These are phyloP conservation scores for Chrysoporthe austroafricana DNA, from an alignment of 2,329 filamentous ascomycete genomes.

Conservation along the genomic window DNA sequence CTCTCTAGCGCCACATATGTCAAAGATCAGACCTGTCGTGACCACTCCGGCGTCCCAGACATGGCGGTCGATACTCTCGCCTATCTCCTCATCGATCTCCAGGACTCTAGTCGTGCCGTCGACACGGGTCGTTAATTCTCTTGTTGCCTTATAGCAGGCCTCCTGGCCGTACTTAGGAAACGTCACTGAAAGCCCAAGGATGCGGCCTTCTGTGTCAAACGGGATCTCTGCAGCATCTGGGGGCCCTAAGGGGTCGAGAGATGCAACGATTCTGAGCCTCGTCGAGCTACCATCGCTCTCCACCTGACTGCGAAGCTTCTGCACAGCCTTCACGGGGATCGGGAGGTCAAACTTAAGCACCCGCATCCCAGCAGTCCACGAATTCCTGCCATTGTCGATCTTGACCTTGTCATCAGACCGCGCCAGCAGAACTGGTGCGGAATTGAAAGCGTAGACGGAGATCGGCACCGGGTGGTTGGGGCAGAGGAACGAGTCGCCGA, in stretches of 20 bases:
- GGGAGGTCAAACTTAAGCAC: constrained; percentile 42
- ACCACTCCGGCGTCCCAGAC: constrained; percentile 62
- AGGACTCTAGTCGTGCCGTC: constrained; percentile 30
- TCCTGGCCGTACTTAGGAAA: constrained; percentile 30
- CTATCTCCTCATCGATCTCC: constrained; percentile 57
- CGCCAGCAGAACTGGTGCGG: not conserved
- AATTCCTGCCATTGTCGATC: not conserved
- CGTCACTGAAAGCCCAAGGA: constrained; percentile 50
- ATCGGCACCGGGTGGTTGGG: constrained; percentile 51
- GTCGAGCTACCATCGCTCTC: constrained; percentile 19
- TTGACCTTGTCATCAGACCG: constrained; percentile 12
- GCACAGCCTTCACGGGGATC: constrained; percentile 30
- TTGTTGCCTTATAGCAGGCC: constrained; percentile 35
- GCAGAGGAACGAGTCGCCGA: constrained; percentile 59
- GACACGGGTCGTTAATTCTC: constrained; percentile 40
- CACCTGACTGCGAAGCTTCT: not conserved
- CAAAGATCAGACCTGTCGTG: constrained; percentile 40
- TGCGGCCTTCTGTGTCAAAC: constrained; percentile 38
- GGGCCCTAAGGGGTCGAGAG: constrained; percentile 15
- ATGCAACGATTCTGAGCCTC: constrained; percentile 35
- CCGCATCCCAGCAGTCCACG: constrained; percentile 40
- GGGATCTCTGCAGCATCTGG: constrained; percentile 34
- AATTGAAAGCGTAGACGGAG: constrained; percentile 30
- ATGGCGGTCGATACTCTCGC: constrained; percentile 63
- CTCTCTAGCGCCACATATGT: constrained; percentile 16